Conservation (phyloP, 768 basidiomycete species). For the Lyophyllum decastes region DNA sequence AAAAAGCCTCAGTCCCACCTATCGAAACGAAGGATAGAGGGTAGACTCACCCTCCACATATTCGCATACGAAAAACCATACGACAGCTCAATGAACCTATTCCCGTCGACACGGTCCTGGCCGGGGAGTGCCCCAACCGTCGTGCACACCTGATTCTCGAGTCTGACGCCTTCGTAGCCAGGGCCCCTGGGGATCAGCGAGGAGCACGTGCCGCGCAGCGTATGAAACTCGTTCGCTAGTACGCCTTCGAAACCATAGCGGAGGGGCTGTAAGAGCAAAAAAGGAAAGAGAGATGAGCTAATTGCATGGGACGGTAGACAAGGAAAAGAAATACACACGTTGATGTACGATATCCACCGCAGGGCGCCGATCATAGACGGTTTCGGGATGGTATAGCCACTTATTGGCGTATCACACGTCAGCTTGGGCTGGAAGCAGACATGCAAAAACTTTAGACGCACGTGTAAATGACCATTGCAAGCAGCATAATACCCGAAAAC, state of each 20-base stretch:
- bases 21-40: not conserved
- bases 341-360: conserved; percentile 67
- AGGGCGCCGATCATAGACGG: conserved; percentile 69
- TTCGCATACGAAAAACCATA: conserved; percentile 48
- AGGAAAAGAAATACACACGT: conserved; percentile 34
- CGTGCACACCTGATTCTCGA: conserved; percentile 77
- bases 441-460: conserved; percentile 32
- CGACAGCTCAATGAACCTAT: conserved; percentile 45
- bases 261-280: conserved; percentile 47
- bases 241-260: conserved; percentile 75
- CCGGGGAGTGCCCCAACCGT: conserved; percentile 67
- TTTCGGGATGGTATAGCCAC: conserved; percentile 61
- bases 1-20: not conserved
- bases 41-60: conserved; percentile 41
- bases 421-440: not conserved
- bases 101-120: conserved; percentile 60
- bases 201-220: conserved; percentile 60
- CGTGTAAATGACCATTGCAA: conserved; percentile 57
- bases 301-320: not conserved
- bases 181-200: conserved; percentile 62
- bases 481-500: conserved; percentile 41
- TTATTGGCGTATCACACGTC: conserved; percentile 4
- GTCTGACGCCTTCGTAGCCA: conserved; percentile 54
- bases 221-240: conserved; percentile 82
- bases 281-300: conserved; percentile 3